phyloP scores from a whole-genome alignment of 805 yeast genomes.

The Pichia paraexigua region DNA sequence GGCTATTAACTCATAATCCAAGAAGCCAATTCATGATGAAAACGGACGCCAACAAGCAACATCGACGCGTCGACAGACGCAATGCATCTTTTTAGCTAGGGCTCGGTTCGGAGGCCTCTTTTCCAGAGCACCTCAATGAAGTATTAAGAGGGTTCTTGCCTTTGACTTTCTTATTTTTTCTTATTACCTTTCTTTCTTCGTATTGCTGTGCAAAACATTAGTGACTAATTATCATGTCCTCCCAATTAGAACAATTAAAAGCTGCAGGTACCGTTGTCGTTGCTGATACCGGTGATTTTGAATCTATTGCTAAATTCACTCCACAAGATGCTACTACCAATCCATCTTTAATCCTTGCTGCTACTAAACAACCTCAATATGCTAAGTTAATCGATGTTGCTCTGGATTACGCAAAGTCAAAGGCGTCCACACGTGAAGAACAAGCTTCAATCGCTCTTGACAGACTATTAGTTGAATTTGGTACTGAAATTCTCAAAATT shows the following conservation, averaged over 20 bases:
- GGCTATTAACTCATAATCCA: background rate
- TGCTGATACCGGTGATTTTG: slow-evolving; percentile 98
- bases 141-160: background rate
- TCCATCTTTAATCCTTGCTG: slow-evolving; percentile 95
- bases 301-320: slow-evolving; percentile 92
- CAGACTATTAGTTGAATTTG: slow-evolving; percentile 90
- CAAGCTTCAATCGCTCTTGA: slow-evolving; percentile 82
- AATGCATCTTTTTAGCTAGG: background rate
- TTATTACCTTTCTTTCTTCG: background rate
- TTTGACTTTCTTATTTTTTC: background rate
- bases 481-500: slow-evolving; percentile 82
- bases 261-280: slow-evolving; percentile 95
- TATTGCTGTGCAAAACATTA: background rate
- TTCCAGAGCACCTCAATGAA: background rate
- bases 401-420: slow-evolving; percentile 70
- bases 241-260: slow-evolving; percentile 89
- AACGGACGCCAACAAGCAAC: background rate
- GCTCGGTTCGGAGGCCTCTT: background rate
- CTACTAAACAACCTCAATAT: slow-evolving; percentile 84
- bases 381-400: slow-evolving; percentile 87
- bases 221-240: slow-evolving; percentile 32
- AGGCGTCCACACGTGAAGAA: slow-evolving; percentile 51
- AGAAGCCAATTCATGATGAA: background rate
- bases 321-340: slow-evolving; percentile 99
- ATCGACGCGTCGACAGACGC: background rate